Evolutionary conservation across 345 rosid genomes (phyloP).

Genomic region (Populus nigra): DNA sequence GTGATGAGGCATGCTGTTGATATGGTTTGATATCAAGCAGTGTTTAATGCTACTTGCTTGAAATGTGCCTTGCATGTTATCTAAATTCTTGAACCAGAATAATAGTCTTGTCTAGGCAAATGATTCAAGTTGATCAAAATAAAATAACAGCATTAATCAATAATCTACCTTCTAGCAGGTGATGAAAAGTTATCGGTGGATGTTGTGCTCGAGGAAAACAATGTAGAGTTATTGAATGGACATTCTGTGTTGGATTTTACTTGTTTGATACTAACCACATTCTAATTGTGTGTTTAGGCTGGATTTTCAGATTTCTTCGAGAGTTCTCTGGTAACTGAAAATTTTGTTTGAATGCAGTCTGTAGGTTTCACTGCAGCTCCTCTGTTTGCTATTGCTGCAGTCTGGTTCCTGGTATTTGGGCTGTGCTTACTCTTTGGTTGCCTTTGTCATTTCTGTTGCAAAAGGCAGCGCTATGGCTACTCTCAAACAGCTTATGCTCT

Average conservation of each 20-base stretch:
- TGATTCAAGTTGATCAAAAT: background rate
- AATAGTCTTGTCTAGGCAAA: background rate
- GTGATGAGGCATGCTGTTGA: background rate
- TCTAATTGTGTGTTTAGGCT: background rate
- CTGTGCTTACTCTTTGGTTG: slow-evolving; percentile 49
- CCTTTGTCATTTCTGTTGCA: slow-evolving; percentile 48
- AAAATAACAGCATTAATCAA: background rate
- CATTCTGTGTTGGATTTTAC: background rate
- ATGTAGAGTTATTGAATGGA: background rate
- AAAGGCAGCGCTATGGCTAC: slow-evolving; percentile 53
- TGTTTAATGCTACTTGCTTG: background rate
- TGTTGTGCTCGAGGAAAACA: background rate
- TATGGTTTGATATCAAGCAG: background rate
- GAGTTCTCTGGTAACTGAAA: slow-evolving; percentile 1
- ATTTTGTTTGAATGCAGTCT: slow-evolving; percentile 56
- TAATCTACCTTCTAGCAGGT: background rate
- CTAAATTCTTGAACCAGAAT: background rate
- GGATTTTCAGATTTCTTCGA: background rate
- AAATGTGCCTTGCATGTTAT: background rate
- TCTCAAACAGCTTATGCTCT: slow-evolving; percentile 56
- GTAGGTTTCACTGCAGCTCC: slow-evolving; percentile 82
- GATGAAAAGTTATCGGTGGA: background rate
- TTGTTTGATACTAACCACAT: background rate
- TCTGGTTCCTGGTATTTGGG: slow-evolving; percentile 83
- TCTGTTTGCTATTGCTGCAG: slow-evolving; percentile 52